Percentiles rank a stretch among this genome's conserved stretches.
phyloP scores from a whole-genome alignment of 495 filamentous ascomycete genomes.

The Aspergillus taichungensis region DNA sequence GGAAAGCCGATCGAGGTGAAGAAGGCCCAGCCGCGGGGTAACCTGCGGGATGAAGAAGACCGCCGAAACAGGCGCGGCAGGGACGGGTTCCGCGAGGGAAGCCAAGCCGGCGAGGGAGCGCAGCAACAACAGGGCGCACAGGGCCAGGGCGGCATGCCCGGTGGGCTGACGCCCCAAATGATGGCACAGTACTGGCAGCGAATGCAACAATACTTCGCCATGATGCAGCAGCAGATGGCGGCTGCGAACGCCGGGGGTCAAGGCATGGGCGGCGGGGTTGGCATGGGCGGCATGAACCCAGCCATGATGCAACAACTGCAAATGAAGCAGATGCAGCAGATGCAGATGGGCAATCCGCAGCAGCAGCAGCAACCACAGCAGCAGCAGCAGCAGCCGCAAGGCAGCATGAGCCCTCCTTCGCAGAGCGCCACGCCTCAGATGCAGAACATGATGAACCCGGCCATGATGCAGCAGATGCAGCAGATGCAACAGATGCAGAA shows the following conservation, averaged over 20 bases:
- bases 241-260: conserved; percentile 33
- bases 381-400: not conserved
- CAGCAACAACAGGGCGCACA: conserved; percentile 40
- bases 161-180: conserved; percentile 82
- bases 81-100: conserved; percentile 52
- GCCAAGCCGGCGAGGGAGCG: conserved; percentile 36
- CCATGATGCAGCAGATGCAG: conserved; percentile 71
- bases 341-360: conserved; percentile 51
- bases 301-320: conserved; percentile 78
- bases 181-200: conserved; percentile 98
- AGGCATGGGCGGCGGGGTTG: conserved; percentile 46
- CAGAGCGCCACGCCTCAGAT: conserved; percentile 37
- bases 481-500: conserved; percentile 51
- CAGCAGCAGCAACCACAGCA: conserved; percentile 9
- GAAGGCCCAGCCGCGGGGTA: conserved; percentile 91
- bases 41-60: conserved; percentile 85
- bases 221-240: conserved; percentile 80
- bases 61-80: conserved; percentile 37
- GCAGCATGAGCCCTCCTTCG: conserved; percentile 39
- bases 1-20: conserved; percentile 97
- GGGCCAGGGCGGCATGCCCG: conserved; percentile 33
- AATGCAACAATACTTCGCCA: conserved; percentile 91
- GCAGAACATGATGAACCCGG: conserved; percentile 48
- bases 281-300: conserved; percentile 64
- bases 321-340: conserved; percentile 70